Percentiles rank a stretch among this genome's conserved stretches.
Evolutionary conservation across 1,284 basidiomycete species (phyloP).

Genomic region (Papiliotrema fonsecae): DNA sequence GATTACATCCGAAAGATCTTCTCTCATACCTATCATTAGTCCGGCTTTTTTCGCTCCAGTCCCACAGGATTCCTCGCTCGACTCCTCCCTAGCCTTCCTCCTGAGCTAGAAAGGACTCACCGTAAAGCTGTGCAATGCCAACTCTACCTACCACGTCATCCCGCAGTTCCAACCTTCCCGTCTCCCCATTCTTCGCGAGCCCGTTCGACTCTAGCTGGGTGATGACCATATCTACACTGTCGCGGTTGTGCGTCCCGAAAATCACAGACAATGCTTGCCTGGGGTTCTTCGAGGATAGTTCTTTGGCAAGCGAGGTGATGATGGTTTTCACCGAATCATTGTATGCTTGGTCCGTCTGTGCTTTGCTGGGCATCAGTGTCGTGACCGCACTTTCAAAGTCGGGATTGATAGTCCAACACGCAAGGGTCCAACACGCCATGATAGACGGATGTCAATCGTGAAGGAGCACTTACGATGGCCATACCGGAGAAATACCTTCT

Average conservation of each 20-base stretch:
- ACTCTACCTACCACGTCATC: slow-evolving; percentile 62
- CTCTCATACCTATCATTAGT: slow-evolving; percentile 64
- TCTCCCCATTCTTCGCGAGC: slow-evolving; percentile 49
- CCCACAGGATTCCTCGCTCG: background rate
- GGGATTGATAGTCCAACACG: background rate
- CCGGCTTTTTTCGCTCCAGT: background rate
- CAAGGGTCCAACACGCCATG: background rate
- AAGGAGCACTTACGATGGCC: slow-evolving; percentile 35
- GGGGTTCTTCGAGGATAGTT: slow-evolving; percentile 47
- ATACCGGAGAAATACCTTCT: slow-evolving; percentile 48
- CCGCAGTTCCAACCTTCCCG: slow-evolving; percentile 38
- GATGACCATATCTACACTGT: slow-evolving; percentile 60
- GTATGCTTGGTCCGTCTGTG: slow-evolving; percentile 75
- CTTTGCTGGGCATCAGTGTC: slow-evolving; percentile 38
- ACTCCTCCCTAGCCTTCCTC: background rate
- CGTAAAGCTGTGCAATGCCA: slow-evolving; percentile 76
- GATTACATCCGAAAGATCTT: slow-evolving; percentile 68
- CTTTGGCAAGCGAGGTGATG: slow-evolving; percentile 55
- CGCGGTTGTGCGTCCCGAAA: slow-evolving; percentile 83
- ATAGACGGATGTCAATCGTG: background rate
- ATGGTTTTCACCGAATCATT: slow-evolving; percentile 63
- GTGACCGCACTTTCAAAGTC: no score
- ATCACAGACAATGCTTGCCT: slow-evolving; percentile 61
- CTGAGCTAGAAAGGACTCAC: slow-evolving; percentile 47
- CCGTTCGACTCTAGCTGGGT: slow-evolving; percentile 58